Base-by-base conservation (phyloP, 148 eudicot species). In the Rhododendron kiyosumense region DNA sequence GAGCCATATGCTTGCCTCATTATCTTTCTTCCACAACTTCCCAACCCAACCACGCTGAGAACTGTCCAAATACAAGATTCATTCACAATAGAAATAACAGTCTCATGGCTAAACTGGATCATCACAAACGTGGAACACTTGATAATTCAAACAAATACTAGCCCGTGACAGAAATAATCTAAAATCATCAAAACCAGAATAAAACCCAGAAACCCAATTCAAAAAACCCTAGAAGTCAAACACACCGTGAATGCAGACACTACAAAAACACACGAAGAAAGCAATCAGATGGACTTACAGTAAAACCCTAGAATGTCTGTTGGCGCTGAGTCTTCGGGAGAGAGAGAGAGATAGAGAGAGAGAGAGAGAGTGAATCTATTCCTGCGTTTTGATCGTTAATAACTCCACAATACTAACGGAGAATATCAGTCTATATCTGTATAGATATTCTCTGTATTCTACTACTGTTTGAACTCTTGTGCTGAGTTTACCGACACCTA, bases 201-300 rank as follows among this genome's bases (percentile, higher is more conserved):
- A 5, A 38, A 32, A n/a, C 73, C 73, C 32, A 59, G 4, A 26
- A 26, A 10, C 32, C 73, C 32, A 65, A 65, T 8, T n/a, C 73
- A 3, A 65, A 65, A 65, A 65, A 65, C 73, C 73, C 73, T 65
- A 65, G 11, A n/a, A 65, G 71, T 65, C 71, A n/a, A n/a, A 65
- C 28, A 9, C 28, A 57, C 7, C 65, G 22, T 18, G 61, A 54
- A 59, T 59, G 65, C 65, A 22, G n/a, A 59, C 65, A 59, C 8
- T 59, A 20, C 65, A 22, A 59, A 22, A 22, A 7, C 8, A 59
- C 22, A 59, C 10, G 26, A 24, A 61, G 63, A 61, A 61, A 7
- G 69, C 69, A 65, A 65, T n/a, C 73, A 65, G 73, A 65, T 9
- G 34, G 81, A 78, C 81, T 78, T n/a, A 78, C 81, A 24, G 81